Base-by-base conservation (phyloP, 1,284 basidiomycete species). In the Malassezia yamatoensis region DNA sequence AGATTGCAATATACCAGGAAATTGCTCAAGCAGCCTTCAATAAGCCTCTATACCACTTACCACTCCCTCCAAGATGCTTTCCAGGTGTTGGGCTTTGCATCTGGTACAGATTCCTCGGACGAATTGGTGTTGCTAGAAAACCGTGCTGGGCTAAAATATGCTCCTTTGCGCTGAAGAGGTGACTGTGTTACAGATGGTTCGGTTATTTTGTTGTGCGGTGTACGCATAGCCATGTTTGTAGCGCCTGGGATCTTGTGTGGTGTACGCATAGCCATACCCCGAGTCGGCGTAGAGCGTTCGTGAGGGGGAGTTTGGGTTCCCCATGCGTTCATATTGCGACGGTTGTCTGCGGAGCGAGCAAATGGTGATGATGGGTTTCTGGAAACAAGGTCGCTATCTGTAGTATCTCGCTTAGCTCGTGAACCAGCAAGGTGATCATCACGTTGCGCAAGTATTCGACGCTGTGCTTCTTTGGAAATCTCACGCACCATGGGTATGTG, bases 161-260 rank as follows among this genome's bases (percentile, higher is more conserved):
- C 54, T 15, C 48, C 54, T 41, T 56, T 56, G 24, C 48, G 54
- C 41, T 51, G 54, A 11, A 56, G 38, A 2, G 54, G 54, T 12
- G 53, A 42, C 11, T 24, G 35, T 18, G 43, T 16, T 24, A 21
- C 18, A 21, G 6, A n/a, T 16, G 43, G 43, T 34, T 18, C 29
- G 43, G 41, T 1, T 24, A 2, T 1, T 3, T 13, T 13, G 21
- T 29, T 29, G 42, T 44, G 42, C 13, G 42, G n/a, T 16, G 42
- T 21, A 44, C 42, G 15, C 12, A 44, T 44, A 21, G 20, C 3
- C 20, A 29, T 13, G 5, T 18, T 44, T 5, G 9, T 13, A 29
- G 24, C 24, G 24, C 24, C 24, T 29, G 24, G 7, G 7, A 29
- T 29, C 3, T 29, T 29, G 24, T 29, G 24, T 29, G 24, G 24